Base-by-base conservation (phyloP, 441 rosid species). In the Mallotus repandus region DNA sequence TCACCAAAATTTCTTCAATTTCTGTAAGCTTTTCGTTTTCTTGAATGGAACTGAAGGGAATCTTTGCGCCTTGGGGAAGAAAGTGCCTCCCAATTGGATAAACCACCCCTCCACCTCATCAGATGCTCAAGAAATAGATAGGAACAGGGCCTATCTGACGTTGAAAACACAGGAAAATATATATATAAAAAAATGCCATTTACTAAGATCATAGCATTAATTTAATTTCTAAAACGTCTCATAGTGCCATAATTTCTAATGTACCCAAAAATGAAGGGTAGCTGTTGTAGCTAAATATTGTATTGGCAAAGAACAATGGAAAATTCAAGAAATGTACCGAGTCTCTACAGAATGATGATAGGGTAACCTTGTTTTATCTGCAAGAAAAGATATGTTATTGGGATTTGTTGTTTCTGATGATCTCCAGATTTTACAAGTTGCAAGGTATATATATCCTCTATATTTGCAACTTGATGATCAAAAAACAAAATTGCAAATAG, bases 121-220 rank as follows among this genome's bases (percentile, higher is more conserved):
- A 58, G 66, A 46, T 64, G 68, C 78, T 64, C 70, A 38, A 43
- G 7, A n/a, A 55, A 41, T 43, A 43, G 64, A 63, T 73, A 16
- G 63, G 41, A 49, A 1, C 9, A 7, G 5, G 43, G 29, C 7
- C 57, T 49, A 57, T 61, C 6, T 71, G 57, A 61, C 61, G 60
- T 49, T 70, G 75, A 72, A 38, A 63, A 52, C 60, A 62, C 7
- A 12, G 25, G 12, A 38, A 38, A 16, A 16, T 4, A 18, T 38
- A 38, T 38, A 4, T 38, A 4, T 6, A 38, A 38, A 38, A 38
- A 38, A 35, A 35, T 35, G 4, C 41, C 41, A 3, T 35, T 35
- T 4, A 38, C 41, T 38, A 5, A 38, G 41, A 38, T 38, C 7
- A 38, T 38, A 38, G 41, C 41, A 38, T 38, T 38, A 38, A 38